Evolutionary conservation across 352 stramenopile genomes (phyloP).

Genomic region (Globisporangium echinulatum): DNA sequence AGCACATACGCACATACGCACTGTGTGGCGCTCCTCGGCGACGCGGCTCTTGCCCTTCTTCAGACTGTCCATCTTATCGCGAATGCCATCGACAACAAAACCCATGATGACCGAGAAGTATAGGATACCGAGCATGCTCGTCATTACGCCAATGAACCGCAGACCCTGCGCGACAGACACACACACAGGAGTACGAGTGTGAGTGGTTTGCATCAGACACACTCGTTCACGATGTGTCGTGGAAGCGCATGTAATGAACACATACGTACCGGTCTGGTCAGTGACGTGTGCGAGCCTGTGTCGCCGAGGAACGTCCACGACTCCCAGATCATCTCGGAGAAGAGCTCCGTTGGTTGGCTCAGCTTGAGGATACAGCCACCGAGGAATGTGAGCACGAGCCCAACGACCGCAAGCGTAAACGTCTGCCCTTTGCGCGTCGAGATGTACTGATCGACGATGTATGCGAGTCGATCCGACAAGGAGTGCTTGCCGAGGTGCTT

Average conservation of each 20-base stretch:
- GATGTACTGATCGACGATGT: constrained; percentile 60
- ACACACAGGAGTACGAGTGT: not conserved
- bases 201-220: not conserved
- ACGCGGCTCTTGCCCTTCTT: constrained; percentile 86
- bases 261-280: constrained; percentile 24
- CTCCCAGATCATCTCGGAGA: constrained; percentile 48
- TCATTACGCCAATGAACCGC: constrained; percentile 47
- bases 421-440: constrained; percentile 54
- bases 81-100: constrained; percentile 85
- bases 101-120: constrained; percentile 89
- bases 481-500: constrained; percentile 22
- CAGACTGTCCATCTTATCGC: constrained; percentile 81
- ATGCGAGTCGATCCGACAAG: constrained; percentile 30
- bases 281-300: constrained; percentile 31
- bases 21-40: constrained; percentile 73
- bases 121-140: constrained; percentile 65
- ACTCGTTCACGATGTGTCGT: not conserved
- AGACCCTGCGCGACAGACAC: constrained; percentile 22
- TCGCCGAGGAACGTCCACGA: constrained; percentile 63
- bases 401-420: constrained; percentile 31
- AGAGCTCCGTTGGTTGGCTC: constrained; percentile 19
- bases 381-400: constrained; percentile 34
- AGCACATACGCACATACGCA: constrained; percentile 13
- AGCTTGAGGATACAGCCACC: constrained; percentile 36
- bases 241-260: not conserved